A percentile compares a stretch with the other conserved stretches of the same genome.
Evolutionary conservation across 805 yeast genomes (phyloP).

Genomic region (Candida manassasensis): DNA sequence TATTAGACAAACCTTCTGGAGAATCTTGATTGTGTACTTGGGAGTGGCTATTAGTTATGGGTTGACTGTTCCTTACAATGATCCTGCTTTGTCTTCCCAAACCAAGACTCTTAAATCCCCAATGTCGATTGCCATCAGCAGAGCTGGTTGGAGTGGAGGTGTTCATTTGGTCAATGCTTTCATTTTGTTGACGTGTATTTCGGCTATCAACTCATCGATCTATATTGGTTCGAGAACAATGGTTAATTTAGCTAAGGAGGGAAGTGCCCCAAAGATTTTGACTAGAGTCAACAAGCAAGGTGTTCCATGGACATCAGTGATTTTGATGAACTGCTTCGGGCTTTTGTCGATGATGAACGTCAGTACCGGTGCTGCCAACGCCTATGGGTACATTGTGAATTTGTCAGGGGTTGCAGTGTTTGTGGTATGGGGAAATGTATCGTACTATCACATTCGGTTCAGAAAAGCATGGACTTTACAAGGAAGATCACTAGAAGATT

Average conservation of each 20-base stretch:
- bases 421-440: constrained; percentile 61
- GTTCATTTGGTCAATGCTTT: constrained; percentile 58
- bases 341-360: constrained; percentile 52
- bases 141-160: constrained; percentile 41
- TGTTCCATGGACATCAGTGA: constrained; percentile 59
- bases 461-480: constrained; percentile 40
- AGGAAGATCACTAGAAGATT: constrained; percentile 29
- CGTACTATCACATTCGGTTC: constrained; percentile 53
- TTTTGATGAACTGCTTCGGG: constrained; percentile 50
- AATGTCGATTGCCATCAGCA: constrained; percentile 33
- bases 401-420: constrained; percentile 65
- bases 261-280: constrained; percentile 55
- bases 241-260: constrained; percentile 57
- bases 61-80: constrained; percentile 53
- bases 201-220: constrained; percentile 66
- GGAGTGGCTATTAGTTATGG: constrained; percentile 55
- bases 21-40: constrained; percentile 50
- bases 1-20: constrained; percentile 50
- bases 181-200: constrained; percentile 56
- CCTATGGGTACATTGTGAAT: constrained; percentile 57
- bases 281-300: constrained; percentile 51
- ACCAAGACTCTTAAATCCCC: constrained; percentile 43
- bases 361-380: constrained; percentile 54
- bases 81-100: constrained; percentile 33
- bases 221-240: constrained; percentile 67